Percentiles rank a stretch among this genome's conserved stretches.
These are phyloP conservation scores for Ogataea paraovalis DNA, from an alignment of 805 yeast species.

Conservation along the genomic window DNA sequence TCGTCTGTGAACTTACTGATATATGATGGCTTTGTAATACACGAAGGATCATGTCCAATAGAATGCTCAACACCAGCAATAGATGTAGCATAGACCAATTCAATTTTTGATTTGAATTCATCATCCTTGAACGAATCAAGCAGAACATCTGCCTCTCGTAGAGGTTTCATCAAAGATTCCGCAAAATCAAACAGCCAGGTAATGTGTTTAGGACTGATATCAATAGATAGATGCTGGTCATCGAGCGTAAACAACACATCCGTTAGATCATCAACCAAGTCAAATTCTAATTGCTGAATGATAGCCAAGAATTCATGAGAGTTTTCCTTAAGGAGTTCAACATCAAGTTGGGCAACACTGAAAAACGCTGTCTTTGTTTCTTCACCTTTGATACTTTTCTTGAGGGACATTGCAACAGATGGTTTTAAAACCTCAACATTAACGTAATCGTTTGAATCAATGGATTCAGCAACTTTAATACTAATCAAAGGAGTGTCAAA, in stretches of 20 bases:
- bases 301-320: conserved; percentile 11
- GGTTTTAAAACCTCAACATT: conserved; percentile 34
- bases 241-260: conserved; percentile 8
- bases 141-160: conserved; percentile 6
- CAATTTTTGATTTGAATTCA: conserved; percentile 27
- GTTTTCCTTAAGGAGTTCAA: conserved; percentile 8
- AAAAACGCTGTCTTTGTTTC: conserved; percentile 6
- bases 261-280: background rate
- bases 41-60: conserved; percentile 82
- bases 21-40: conserved; percentile 84
- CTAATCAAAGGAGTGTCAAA: conserved; percentile 44
- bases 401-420: conserved; percentile 31
- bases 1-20: conserved; percentile 65
- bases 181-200: conserved; percentile 18
- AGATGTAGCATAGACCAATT: conserved; percentile 39
- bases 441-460: conserved; percentile 22
- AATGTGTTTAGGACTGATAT: conserved; percentile 18
- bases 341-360: conserved; percentile 8
- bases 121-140: conserved; percentile 9
- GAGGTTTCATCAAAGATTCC: conserved; percentile 6
- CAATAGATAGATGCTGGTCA: conserved; percentile 14
- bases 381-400: conserved; percentile 7
- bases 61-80: conserved; percentile 37
- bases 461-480: conserved; percentile 15
- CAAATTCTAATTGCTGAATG: conserved; percentile 4